Conservation (phyloP, 1,284 basidiomycete genomes). For the Ustilago sp. region DNA sequence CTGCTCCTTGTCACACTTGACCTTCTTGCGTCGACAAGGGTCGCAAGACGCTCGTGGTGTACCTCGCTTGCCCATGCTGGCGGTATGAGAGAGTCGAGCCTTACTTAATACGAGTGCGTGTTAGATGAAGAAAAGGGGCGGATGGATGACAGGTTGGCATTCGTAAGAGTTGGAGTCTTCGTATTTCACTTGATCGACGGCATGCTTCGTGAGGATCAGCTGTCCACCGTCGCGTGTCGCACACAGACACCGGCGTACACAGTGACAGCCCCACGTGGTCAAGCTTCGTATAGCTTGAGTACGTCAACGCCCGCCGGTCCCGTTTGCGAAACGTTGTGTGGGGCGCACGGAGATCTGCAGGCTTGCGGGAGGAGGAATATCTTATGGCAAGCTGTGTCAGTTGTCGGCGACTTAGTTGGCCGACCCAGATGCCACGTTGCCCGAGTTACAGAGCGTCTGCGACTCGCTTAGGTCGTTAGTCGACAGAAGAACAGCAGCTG, state of each 20-base stretch:
- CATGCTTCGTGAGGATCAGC: neutral
- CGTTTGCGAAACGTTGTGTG: conserved; percentile 1
- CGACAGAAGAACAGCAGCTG: neutral
- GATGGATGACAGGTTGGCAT: neutral
- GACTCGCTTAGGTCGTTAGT: neutral
- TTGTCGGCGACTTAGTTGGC: neutral
- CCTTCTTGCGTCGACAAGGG: conserved; percentile 52
- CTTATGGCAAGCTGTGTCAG: conserved; percentile 6
- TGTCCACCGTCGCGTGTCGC: neutral
- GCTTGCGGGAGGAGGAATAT: neutral
- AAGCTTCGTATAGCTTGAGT: neutral
- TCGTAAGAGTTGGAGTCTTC: neutral
- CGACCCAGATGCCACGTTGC: neutral
- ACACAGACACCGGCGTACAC: neutral
- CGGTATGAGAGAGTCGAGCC: too few relatives aligned
- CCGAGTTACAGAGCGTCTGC: neutral
- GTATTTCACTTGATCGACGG: neutral
- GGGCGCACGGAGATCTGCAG: conserved; percentile 15
- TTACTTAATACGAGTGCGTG: neutral
- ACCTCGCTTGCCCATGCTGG: conserved; percentile 46
- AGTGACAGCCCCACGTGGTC: neutral
- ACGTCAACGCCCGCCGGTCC: neutral
- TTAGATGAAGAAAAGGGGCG: neutral
- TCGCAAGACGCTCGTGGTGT: conserved; percentile 51
- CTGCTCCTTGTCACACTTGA: conserved; percentile 51